Conservation (phyloP, 495 filamentous ascomycete species). For the Lasiosphaeris hirsuta region DNA sequence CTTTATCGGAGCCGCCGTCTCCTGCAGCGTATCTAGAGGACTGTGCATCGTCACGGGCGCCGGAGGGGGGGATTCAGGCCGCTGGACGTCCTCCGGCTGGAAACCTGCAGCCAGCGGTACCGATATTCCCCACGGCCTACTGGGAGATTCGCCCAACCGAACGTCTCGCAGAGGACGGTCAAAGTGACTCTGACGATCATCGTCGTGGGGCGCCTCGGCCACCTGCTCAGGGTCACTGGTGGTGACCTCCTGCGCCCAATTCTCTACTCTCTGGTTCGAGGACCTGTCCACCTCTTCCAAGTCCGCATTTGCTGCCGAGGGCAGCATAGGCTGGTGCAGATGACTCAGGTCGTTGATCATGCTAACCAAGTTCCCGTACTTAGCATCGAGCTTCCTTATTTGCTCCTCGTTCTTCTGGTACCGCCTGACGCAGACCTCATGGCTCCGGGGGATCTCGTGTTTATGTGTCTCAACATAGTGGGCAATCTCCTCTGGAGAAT, state of each 20-base stretch:
- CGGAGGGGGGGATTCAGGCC: conserved; percentile 41
- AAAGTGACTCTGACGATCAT: conserved; percentile 60
- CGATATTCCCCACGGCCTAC: conserved; percentile 83
- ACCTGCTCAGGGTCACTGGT: conserved; percentile 40
- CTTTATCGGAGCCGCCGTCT: conserved; percentile 29
- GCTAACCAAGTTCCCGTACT: conserved; percentile 82
- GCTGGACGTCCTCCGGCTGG: conserved; percentile 23
- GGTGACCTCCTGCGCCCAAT: conserved; percentile 74
- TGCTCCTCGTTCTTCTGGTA: conserved; percentile 80
- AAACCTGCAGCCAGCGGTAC: conserved; percentile 45
- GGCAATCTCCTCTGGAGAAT: conserved; percentile 87
- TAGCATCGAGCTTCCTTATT: conserved; percentile 80
- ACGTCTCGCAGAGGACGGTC: conserved; percentile 80
- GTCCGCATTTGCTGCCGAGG: conserved; percentile 45
- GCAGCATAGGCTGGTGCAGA: conserved; percentile 79
- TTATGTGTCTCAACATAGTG: conserved; percentile 88
- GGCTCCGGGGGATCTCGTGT: conserved; percentile 84
- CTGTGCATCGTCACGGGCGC: conserved; percentile 36
- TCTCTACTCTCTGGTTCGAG: conserved; percentile 67
- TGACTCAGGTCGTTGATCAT: conserved; percentile 85
- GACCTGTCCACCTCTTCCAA: conserved; percentile 42
- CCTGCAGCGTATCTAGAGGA: conserved; percentile 17
- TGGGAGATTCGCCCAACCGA: conserved; percentile 83
- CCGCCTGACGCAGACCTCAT: conserved; percentile 82
- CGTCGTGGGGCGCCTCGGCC: conserved; percentile 35